Evolutionary conservation across 202 grass and related monocot species (phyloP), one percentile per base, ranked within the genome.

Genomic region (Alloteropsis angusta): DNA sequence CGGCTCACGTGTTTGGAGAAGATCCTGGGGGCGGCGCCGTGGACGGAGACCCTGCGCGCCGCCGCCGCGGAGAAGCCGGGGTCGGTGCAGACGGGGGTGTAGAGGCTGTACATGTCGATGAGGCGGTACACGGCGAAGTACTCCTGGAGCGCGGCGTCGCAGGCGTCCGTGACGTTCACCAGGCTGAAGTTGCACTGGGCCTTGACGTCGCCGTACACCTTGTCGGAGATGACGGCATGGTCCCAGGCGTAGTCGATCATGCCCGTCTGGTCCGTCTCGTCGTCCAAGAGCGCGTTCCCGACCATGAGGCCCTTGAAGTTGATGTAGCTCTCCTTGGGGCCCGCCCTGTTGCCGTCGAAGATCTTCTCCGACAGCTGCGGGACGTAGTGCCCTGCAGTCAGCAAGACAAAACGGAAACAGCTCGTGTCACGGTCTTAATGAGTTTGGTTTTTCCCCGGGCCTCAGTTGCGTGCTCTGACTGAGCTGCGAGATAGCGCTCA

Each of bases 91-190:
- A 78, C 78, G 4, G 96, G 96, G 4, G 87, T 80, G 74, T 99
- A 99, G 76, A 99, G 82, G 90, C 92, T 96, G 85, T 99, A 96
- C 96, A 99, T 96, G 79, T 99, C 84, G 68, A 99, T 99, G 88
- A 99, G 89, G 57, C 38, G 14, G 69, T 96, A 99, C 19, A 96
- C 96, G 22, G 68, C 88, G 69, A 93, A 93, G 88, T 96, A 96
- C 54, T 88, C 88, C 18, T 58, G n/a, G 37, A 99, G 39, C 39
- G 92, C 86, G 34, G 3, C 8, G 56, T 91, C 26, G 72, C 96
- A 96, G 7, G 81, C 81, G 38, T 28, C 30, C 2, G 82, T 86
- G 3, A 35, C 32, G 48, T 86, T 65, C 1, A 32, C 84, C 46
- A 58, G 22, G 65, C 73, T 72, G 74, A 99, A 99, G 82, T 99